These are phyloP conservation scores for Penicillium psychrosexuale DNA, from an alignment of 2,329 filamentous ascomycete species.

Conservation along the genomic window DNA sequence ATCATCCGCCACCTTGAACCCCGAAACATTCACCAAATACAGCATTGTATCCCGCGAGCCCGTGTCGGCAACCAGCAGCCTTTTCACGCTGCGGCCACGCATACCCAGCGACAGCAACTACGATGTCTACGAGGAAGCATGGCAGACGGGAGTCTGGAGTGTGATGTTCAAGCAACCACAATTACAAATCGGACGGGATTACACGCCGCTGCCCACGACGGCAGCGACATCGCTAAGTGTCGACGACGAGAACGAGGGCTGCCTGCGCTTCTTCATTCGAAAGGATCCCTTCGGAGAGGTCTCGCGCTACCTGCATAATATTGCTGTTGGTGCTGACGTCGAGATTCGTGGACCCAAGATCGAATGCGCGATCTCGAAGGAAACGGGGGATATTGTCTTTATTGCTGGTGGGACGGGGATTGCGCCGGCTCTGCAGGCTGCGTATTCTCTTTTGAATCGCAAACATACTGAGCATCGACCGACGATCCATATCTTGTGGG, in stretches of 20 bases:
- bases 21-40: slow-evolving; percentile 41
- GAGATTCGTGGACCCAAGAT: slow-evolving; percentile 75
- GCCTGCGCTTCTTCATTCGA: slow-evolving; percentile 73
- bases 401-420: slow-evolving; percentile 91
- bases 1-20: slow-evolving; percentile 33
- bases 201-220: slow-evolving; percentile 69
- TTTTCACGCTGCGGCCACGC: slow-evolving; percentile 44
- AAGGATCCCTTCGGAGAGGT: slow-evolving; percentile 77
- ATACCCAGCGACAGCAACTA: slow-evolving; percentile 31
- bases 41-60: slow-evolving; percentile 42
- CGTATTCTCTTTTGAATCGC: slow-evolving; percentile 53
- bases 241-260: slow-evolving; percentile 35
- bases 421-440: slow-evolving; percentile 81
- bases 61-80: slow-evolving; percentile 47
- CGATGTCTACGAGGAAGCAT: slow-evolving; percentile 47
- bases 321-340: slow-evolving; percentile 62
- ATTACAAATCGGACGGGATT: slow-evolving; percentile 84
- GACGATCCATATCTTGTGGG: slow-evolving; percentile 75
- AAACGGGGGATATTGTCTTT: slow-evolving; percentile 66
- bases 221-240: slow-evolving; percentile 23
- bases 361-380: slow-evolving; percentile 61
- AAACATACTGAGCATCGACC: slow-evolving; percentile 33
- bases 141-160: slow-evolving; percentile 71
- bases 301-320: slow-evolving; percentile 70
- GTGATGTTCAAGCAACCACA: slow-evolving; percentile 94